phyloP scores from a whole-genome alignment of 495 filamentous ascomycete genomes.

The Darksidea phi region DNA sequence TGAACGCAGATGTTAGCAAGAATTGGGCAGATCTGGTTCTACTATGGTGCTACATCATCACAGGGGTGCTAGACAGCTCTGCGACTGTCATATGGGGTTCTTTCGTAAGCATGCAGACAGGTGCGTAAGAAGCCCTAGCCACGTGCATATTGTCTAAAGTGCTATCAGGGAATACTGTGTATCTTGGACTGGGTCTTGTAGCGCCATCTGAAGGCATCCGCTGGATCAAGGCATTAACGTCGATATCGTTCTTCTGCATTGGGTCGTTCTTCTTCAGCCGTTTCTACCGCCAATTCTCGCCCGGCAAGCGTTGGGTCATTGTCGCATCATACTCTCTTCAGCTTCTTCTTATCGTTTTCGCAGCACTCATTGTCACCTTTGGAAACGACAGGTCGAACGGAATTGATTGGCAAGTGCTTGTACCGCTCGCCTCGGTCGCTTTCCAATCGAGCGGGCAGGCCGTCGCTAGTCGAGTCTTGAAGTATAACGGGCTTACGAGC shows the following conservation, averaged over 20 bases:
- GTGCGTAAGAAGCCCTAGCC: conserved; percentile 36
- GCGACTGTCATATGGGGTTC: conserved; percentile 71
- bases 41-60: conserved; percentile 68
- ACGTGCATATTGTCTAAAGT: conserved; percentile 17
- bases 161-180: conserved; percentile 61
- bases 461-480: conserved; percentile 63
- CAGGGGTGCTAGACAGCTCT: conserved; percentile 69
- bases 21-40: conserved; percentile 61
- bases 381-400: conserved; percentile 44
- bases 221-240: conserved; percentile 66
- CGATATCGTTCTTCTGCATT: conserved; percentile 64
- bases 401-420: conserved; percentile 56
- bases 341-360: conserved; percentile 51
- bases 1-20: conserved; percentile 52
- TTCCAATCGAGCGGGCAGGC: conserved; percentile 72
- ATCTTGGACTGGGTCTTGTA: conserved; percentile 65
- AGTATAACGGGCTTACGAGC: conserved; percentile 61
- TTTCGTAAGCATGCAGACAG: conserved; percentile 79
- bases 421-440: conserved; percentile 62
- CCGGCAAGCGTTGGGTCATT: conserved; percentile 61
- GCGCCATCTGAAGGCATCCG: conserved; percentile 54
- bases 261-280: conserved; percentile 64
- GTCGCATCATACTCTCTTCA: conserved; percentile 61
- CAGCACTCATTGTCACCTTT: conserved; percentile 60
- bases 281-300: conserved; percentile 59